Conservation (phyloP, 371 early-diverging fungal species). For the Mucor ambiguus region DNA sequence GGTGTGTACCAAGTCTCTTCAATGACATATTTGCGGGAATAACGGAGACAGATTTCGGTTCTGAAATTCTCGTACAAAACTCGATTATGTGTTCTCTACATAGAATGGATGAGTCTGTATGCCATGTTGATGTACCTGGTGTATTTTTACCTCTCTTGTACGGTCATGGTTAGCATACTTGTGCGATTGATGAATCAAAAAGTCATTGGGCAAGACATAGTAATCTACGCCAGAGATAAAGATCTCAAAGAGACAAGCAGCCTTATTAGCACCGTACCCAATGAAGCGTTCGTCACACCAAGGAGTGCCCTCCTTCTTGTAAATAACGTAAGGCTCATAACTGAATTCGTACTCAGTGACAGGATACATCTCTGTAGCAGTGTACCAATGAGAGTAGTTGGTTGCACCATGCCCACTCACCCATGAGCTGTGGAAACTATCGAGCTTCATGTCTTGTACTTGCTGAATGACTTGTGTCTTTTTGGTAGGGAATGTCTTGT, state of each 20-base stretch:
- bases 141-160: constrained; percentile 48
- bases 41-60: constrained; percentile 67
- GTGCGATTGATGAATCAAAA: constrained; percentile 62
- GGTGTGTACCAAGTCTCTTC: constrained; percentile 53
- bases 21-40: constrained; percentile 59
- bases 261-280: constrained; percentile 68
- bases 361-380: constrained; percentile 43
- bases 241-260: constrained; percentile 63
- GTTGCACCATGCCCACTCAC: constrained; percentile 56
- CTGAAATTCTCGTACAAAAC: constrained; percentile 66
- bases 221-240: constrained; percentile 61
- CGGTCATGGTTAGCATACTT: constrained; percentile 56
- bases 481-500: constrained; percentile 43
- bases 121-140: not conserved
- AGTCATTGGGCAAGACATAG: constrained; percentile 57
- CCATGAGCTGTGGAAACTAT: constrained; percentile 54
- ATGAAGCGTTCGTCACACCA: constrained; percentile 69
- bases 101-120: not conserved
- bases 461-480: constrained; percentile 39
- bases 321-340: constrained; percentile 60
- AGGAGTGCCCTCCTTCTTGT: constrained; percentile 51
- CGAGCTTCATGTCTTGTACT: constrained; percentile 38
- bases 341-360: constrained; percentile 55
- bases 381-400: constrained; percentile 54
- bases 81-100: constrained; percentile 63